Conservation (phyloP, 768 basidiomycete genomes). For the Agrocybe chaxingu region DNA sequence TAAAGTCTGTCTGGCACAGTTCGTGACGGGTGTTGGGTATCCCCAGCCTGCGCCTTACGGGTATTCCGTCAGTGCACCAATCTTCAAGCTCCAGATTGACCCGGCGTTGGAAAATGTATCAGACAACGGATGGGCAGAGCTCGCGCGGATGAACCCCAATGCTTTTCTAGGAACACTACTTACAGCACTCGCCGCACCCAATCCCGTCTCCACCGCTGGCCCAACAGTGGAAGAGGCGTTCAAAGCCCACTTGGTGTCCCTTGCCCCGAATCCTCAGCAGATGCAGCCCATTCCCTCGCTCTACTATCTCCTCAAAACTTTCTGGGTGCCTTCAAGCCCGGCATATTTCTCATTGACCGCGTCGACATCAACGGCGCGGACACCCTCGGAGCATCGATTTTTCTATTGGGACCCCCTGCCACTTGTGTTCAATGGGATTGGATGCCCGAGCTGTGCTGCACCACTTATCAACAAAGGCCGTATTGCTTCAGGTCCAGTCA, state of each 20-base stretch:
- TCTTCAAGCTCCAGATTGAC: constrained; percentile 39
- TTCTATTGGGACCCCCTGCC: constrained; percentile 88
- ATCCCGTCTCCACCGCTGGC: constrained; percentile 57
- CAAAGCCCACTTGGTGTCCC: constrained; percentile 68
- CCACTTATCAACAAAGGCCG: constrained; percentile 66
- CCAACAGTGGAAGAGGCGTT: constrained; percentile 75
- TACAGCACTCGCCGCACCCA: constrained; percentile 56
- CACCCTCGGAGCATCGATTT: constrained; percentile 72
- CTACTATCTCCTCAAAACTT: constrained; percentile 77
- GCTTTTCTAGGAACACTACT: constrained; percentile 57
- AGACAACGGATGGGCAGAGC: constrained; percentile 61
- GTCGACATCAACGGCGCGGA: constrained; percentile 64
- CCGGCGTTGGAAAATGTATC: constrained; percentile 40
- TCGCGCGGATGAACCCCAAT: constrained; percentile 53
- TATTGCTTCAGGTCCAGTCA: constrained; percentile 71
- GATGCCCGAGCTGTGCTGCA: constrained; percentile 62
- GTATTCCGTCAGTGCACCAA: constrained; percentile 23
- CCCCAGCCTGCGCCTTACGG: constrained; percentile 18
- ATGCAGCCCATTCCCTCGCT: constrained; percentile 60
- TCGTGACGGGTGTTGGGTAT: constrained; percentile 20
- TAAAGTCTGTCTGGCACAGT: no score
- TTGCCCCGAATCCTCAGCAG: constrained; percentile 47
- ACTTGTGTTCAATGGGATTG: constrained; percentile 78
- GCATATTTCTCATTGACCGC: constrained; percentile 75
- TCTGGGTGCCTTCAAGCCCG: constrained; percentile 81